Conservation (phyloP, 2,329 filamentous ascomycete genomes). For the Zymoseptoria tritici region DNA sequence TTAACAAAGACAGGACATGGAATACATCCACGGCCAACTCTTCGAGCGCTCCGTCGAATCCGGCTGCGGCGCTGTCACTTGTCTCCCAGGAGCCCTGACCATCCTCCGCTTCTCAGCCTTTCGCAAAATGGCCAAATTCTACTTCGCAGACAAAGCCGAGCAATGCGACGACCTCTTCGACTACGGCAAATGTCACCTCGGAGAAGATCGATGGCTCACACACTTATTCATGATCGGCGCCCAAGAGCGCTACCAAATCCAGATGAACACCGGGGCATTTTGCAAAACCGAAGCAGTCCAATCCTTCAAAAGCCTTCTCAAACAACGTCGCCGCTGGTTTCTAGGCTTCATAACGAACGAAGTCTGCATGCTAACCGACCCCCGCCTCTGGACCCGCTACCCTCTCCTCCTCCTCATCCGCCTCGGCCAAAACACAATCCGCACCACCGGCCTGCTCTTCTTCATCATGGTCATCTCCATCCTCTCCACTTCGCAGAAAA, state of each 20-base stretch:
- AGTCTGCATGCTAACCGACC: constrained; percentile 94
- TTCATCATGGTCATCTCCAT: constrained; percentile 88
- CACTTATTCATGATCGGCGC: constrained; percentile 99
- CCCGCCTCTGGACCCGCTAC: constrained; percentile 84
- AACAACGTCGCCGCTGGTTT: constrained; percentile 95
- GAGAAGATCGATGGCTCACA: constrained; percentile 93
- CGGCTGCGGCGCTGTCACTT: constrained; percentile 87
- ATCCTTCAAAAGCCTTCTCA: constrained; percentile 74
- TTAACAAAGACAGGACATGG: constrained; percentile 58
- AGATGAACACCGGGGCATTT: constrained; percentile 95
- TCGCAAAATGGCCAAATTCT: constrained; percentile 93
- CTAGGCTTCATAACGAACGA: constrained; percentile 94
- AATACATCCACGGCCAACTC: constrained; percentile 93
- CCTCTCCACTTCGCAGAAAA: constrained; percentile 70
- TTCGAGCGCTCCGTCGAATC: constrained; percentile 96
- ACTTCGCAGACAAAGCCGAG: constrained; percentile 94
- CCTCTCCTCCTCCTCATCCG: constrained; percentile 77
- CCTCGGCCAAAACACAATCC: constrained; percentile 93
- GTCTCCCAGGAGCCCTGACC: constrained; percentile 87
- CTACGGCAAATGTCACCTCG: constrained; percentile 89
- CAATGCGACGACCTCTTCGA: constrained; percentile 95
- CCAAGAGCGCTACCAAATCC: constrained; percentile 86
- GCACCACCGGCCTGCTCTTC: constrained; percentile 87
- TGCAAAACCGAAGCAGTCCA: constrained; percentile 98
- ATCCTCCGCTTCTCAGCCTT: constrained; percentile 96